A percentile compares a stretch with the other conserved stretches of the same genome.
Evolutionary conservation across 169 alveolate genomes (phyloP).

Genomic region (Babesia bovis): DNA sequence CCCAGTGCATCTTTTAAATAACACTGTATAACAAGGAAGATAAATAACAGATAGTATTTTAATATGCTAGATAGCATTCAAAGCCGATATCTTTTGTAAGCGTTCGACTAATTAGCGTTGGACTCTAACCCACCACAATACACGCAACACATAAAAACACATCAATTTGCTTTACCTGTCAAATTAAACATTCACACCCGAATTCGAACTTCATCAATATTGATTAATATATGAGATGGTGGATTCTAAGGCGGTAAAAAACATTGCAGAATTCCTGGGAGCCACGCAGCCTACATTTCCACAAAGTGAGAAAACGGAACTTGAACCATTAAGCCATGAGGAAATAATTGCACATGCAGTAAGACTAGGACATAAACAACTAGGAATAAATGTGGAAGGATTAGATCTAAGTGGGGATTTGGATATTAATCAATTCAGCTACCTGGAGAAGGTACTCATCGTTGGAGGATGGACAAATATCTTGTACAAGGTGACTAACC

Average conservation of each 20-base stretch:
- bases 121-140: too few species aligned
- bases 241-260: background rate
- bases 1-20: too few species aligned
- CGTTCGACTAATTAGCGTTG: too few species aligned
- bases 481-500: conserved; percentile 66
- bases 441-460: conserved; percentile 18
- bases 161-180: too few species aligned
- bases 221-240: too few species aligned
- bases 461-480: conserved; percentile 74
- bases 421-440: background rate
- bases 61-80: too few species aligned
- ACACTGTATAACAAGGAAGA: too few species aligned
- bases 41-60: too few species aligned
- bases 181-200: too few species aligned
- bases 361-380: conserved; percentile 30
- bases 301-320: background rate
- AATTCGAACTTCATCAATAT: too few species aligned
- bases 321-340: background rate
- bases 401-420: conserved; percentile 18
- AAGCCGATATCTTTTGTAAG: too few species aligned
- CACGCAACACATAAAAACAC: too few species aligned
- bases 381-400: conserved; percentile 34
- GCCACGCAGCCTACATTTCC: background rate
- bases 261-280: background rate
- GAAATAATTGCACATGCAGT: conserved; percentile 19